These are phyloP conservation scores for Sphagnurus paluster DNA, from an alignment of 1,284 basidiomycete species.

Conservation along the genomic window DNA sequence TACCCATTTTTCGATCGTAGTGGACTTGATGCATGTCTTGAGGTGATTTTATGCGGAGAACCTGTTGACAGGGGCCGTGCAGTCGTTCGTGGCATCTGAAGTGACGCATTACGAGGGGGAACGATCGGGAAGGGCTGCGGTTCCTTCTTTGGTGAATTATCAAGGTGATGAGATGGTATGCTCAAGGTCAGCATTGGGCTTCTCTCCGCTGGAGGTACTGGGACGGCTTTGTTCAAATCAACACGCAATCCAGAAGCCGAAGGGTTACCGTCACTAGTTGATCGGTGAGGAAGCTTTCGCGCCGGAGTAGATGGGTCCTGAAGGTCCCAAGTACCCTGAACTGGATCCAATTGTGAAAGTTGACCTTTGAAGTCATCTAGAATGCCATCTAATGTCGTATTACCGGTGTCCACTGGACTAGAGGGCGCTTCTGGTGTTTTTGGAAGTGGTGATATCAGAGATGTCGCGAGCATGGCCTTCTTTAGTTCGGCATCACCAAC, in stretches of 20 bases:
- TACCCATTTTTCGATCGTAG: slow-evolving; percentile 40
- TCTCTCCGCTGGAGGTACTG: slow-evolving; percentile 18
- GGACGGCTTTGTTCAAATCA: slow-evolving; percentile 17
- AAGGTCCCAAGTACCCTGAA: slow-evolving; percentile 56
- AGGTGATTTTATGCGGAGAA: slow-evolving; percentile 32
- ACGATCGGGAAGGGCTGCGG: slow-evolving; percentile 40
- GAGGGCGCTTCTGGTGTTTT: slow-evolving; percentile 28
- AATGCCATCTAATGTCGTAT: slow-evolving; percentile 56
- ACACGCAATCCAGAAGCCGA: slow-evolving; percentile 19
- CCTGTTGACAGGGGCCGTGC: slow-evolving; percentile 33
- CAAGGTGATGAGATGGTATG: slow-evolving; percentile 30
- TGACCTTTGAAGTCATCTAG: slow-evolving; percentile 70
- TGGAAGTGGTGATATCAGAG: slow-evolving; percentile 37
- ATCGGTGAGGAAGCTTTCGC: slow-evolving; percentile 36
- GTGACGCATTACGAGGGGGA: slow-evolving; percentile 59
- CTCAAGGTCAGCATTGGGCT: slow-evolving; percentile 37
- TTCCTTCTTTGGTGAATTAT: slow-evolving; percentile 27
- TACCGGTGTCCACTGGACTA: slow-evolving; percentile 37
- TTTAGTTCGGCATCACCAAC: slow-evolving; percentile 67
- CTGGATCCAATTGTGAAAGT: slow-evolving; percentile 62
- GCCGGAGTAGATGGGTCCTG: slow-evolving; percentile 60
- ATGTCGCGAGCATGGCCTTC: slow-evolving; percentile 38
- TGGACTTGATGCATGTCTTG: slow-evolving; percentile 37
- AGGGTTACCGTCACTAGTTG: slow-evolving; percentile 24
- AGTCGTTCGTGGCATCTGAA: slow-evolving; percentile 45